A percentile compares a stretch with the other conserved stretches of the same genome.
These are phyloP conservation scores for Fusarium sp. DNA, from an alignment of 2,329 filamentous ascomycete species.

Conservation along the genomic window DNA sequence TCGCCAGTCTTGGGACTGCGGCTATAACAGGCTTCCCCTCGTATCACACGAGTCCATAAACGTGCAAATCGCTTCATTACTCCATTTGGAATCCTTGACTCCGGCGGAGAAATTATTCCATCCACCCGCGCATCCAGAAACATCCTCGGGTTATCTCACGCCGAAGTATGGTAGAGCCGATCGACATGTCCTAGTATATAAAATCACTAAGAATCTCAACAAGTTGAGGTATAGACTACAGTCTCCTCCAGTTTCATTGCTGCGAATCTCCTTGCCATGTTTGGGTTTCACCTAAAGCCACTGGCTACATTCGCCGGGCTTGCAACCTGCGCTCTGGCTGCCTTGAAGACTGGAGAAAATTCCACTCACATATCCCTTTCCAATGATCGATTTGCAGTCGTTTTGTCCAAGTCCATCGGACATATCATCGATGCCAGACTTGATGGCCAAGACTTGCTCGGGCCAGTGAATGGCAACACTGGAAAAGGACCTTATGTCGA, in stretches of 20 bases:
- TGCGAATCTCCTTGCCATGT: not conserved
- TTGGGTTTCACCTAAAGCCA: not conserved
- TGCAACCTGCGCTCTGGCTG: not conserved
- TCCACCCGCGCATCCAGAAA: not conserved
- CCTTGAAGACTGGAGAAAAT: constrained; percentile 25
- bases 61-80: not conserved
- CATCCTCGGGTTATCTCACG: not conserved
- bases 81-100: not conserved
- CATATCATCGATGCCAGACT: constrained; percentile 32
- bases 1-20: not conserved
- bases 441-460: constrained; percentile 60
- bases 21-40: not conserved
- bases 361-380: constrained; percentile 34
- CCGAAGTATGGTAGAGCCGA: constrained; percentile 16
- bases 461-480: constrained; percentile 45
- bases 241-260: not conserved
- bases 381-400: constrained; percentile 27
- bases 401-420: constrained; percentile 25
- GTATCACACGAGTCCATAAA: not conserved
- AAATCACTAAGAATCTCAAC: not conserved
- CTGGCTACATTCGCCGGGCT: constrained; percentile 15
- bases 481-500: constrained; percentile 69
- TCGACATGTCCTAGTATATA: not conserved
- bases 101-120: constrained; percentile 18
- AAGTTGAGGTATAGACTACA: too few species aligned